Conservation (phyloP, 2,329 filamentous ascomycete genomes). For the Neonectria sp. region DNA sequence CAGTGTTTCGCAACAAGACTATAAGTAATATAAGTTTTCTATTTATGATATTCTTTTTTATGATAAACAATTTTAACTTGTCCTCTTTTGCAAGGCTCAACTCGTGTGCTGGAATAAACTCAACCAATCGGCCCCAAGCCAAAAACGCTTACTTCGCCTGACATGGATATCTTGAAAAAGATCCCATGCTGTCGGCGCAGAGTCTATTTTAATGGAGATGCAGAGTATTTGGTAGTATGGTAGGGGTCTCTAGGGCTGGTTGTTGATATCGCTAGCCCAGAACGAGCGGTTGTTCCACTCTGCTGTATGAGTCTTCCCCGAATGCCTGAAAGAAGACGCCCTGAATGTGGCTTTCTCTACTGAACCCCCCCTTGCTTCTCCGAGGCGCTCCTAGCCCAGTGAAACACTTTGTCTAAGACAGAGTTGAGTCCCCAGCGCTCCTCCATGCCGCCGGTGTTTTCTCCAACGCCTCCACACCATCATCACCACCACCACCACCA, state of each 20-base stretch:
- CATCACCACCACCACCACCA: background rate
- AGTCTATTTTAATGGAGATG: background rate
- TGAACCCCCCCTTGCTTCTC: background rate
- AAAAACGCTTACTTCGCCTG: no score
- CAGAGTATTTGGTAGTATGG: no score
- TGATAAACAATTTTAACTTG: background rate
- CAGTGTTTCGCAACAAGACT: background rate
- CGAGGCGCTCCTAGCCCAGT: no score
- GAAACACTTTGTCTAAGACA: background rate
- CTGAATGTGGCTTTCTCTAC: no score
- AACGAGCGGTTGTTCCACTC: background rate
- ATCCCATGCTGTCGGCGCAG: background rate
- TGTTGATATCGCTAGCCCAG: background rate
- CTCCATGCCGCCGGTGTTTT: background rate
- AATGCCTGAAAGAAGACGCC: background rate
- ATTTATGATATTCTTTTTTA: background rate
- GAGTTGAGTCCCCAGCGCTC: background rate
- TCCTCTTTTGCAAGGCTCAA: background rate
- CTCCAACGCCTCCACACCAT: background rate
- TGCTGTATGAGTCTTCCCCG: background rate
- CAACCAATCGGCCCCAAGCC: background rate
- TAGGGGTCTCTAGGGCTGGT: background rate
- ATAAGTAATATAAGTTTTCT: background rate
- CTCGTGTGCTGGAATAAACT: no score
- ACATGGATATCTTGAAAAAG: no score